Percentiles rank a stretch among this genome's conserved stretches.
Conservation (phyloP, 495 filamentous ascomycete species). For the Penicillium verhagenii region DNA sequence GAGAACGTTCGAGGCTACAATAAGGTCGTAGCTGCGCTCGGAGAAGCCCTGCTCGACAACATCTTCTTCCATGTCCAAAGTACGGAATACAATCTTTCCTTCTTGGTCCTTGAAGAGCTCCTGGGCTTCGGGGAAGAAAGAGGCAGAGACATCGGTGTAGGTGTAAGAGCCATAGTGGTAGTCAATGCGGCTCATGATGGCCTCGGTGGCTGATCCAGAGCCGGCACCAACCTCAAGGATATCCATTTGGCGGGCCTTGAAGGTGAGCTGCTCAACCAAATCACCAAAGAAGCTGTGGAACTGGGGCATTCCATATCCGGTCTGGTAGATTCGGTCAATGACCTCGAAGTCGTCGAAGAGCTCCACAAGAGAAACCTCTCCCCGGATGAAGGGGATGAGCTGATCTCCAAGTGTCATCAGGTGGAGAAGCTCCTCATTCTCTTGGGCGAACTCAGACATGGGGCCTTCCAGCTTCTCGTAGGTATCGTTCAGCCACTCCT, state of each 20-base stretch:
- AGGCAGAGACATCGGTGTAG: background rate
- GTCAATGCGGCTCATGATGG: background rate
- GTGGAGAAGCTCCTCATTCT: background rate
- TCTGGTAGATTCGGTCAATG: background rate
- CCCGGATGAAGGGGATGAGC: background rate
- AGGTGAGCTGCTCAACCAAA: background rate
- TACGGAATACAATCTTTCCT: conserved; percentile 42
- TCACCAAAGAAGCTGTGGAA: background rate
- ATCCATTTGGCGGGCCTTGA: background rate
- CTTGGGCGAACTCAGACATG: background rate
- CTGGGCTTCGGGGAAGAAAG: background rate
- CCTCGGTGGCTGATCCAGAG: background rate
- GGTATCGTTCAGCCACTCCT: conserved; percentile 1
- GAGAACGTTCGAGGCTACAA: background rate
- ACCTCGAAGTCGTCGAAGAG: background rate
- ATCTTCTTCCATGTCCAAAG: conserved; percentile 11
- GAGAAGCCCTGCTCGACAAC: background rate
- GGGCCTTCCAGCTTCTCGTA: background rate
- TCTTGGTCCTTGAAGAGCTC: conserved; percentile 7
- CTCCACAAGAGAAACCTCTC: background rate
- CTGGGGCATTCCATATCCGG: background rate
- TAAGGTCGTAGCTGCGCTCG: background rate
- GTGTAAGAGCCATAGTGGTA: background rate
- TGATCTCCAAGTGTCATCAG: background rate
- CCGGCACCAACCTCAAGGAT: background rate